Base-by-base conservation (phyloP, 2,329 filamentous ascomycete genomes). In the Apiospora sp. region DNA sequence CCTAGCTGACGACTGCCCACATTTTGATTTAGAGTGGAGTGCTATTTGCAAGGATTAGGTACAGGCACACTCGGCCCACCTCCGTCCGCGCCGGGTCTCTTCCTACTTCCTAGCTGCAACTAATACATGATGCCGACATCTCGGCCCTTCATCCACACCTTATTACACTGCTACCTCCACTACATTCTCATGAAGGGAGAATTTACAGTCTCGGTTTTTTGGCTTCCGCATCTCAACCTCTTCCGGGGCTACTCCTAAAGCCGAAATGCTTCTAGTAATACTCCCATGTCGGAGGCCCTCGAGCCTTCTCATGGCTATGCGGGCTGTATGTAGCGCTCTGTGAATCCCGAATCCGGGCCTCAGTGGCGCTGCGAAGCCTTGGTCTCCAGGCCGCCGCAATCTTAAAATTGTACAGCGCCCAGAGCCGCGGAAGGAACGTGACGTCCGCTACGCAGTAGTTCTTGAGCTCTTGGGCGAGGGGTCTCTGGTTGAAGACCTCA, bases 371-470 rank as follows among this genome's bases (percentile, higher is more conserved):
- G 1, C 27, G 16, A 34, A 22, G 6, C 14, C 2, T 10, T 3
- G 27, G 27, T 37, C 64, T 44, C 64, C 64, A 68, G 43, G 2
- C 2, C 8, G 37, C 37, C 3, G 64, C 6, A 3, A 68, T 22
- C 4, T 16, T 68, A 10, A 1, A 2, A 10, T 44, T 22, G 2
- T 68, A 44, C 64, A 44, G 30, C 3, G 3, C 7, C 61, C 67
- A 48, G 22, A 69, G 44, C 27, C 13, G 10, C 19, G 67, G 41
- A 24, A 69, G 44, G 44, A 51, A 30, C 27, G 12, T 34, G 43
- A 69, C 67, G 22, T 69, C 67, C 8, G 10, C 67, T 4, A 49
- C 67, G 67, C 67, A 69, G 30, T 69, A 69, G n/a, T 27, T 44
- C 27, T 12, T 34, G 12, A 69, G 12, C 67, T 27, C 67, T 3